Evolutionary conservation across 345 rosid genomes (phyloP), one percentile per base, ranked within the genome.

Genomic region (Eucalyptus sp.): DNA sequence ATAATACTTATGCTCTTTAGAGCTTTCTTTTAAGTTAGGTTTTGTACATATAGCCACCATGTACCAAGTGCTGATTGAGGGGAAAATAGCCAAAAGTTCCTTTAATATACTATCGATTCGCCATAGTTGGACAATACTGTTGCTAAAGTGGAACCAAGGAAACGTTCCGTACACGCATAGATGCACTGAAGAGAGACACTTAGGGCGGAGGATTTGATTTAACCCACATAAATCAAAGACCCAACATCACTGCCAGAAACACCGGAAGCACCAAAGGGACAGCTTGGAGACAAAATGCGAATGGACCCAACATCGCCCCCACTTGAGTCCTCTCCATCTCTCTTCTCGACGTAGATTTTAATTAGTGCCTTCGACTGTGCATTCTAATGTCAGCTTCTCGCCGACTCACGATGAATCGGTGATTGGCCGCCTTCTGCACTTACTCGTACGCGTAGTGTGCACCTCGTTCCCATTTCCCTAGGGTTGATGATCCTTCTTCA

Each of bases 171-270:
- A 86, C 90, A 88, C 86, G 79, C 20, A 81, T 10, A 5, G 87
- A 62, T 18, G 50, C n/a, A 12, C 11, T 37, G 31, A 86, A 50
- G 46, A 41, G 87, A 18, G 64, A 22, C 83, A 18, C 83, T 71
- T 9, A 18, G 83, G 18, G 1, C 25, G 83, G 83, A 18, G 14
- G 83, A 71, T 71, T 71, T 71, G 83, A 37, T 76, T 76, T 41
- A 41, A 76, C 84, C 81, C 84, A 24, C 58, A 13, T 46, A 64
- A 81, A 31, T 7, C 44, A 58, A 86, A 31, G 84, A 89, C 66
- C 83, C 76, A 89, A 87, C 86, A 44, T 3, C 76, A 24, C 76
- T 87, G 90, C 93, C 94, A 37, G 64, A 88, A 88, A 86, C 87
- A 71, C 90, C 87, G 94, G 92, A 91, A 76, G 51, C 71, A 46